These are phyloP conservation scores for Solanum rostratum DNA, from an alignment of 257 asterid genomes.

Conservation along the genomic window DNA sequence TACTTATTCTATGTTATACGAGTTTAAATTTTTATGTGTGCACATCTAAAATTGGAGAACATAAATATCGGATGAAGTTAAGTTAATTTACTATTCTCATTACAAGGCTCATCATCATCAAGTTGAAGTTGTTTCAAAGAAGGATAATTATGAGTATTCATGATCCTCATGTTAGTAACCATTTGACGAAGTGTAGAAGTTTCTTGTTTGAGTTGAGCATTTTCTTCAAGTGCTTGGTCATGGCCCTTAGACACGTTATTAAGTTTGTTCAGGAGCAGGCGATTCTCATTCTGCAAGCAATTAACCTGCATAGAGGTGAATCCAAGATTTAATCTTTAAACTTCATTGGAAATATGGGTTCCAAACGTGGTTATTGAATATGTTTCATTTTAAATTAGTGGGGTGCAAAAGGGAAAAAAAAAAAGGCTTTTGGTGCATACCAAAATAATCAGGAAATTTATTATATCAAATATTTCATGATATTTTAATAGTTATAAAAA, in stretches of 20 bases:
- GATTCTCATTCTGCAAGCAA: conserved; percentile 83
- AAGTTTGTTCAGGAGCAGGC: conserved; percentile 17
- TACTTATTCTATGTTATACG: not conserved
- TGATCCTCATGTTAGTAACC: conserved; percentile 5
- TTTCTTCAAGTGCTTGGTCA: conserved; percentile 6
- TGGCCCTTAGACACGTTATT: not conserved
- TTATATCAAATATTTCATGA: not conserved
- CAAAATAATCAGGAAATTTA: not conserved
- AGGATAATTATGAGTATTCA: not conserved
- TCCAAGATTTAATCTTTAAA: not conserved
- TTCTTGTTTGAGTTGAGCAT: conserved; percentile 12
- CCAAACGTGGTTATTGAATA: not conserved
- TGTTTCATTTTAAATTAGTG: no score
- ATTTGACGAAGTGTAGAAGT: conserved; percentile 8
- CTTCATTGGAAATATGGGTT: not conserved
- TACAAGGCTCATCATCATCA: not conserved
- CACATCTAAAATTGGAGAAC: not conserved
- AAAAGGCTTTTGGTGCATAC: not conserved
- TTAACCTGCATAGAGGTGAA: conserved; percentile 25
- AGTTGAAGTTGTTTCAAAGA: not conserved
- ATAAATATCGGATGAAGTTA: not conserved
- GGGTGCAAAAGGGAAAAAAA: not conserved
- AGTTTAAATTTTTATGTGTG: not conserved
- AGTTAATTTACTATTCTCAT: not conserved
- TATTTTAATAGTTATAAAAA: no score